Evolutionary conservation across 2,329 filamentous ascomycete genomes (phyloP), one percentile per base, ranked within the genome.

Genomic region (Ascochyta koolunga): DNA sequence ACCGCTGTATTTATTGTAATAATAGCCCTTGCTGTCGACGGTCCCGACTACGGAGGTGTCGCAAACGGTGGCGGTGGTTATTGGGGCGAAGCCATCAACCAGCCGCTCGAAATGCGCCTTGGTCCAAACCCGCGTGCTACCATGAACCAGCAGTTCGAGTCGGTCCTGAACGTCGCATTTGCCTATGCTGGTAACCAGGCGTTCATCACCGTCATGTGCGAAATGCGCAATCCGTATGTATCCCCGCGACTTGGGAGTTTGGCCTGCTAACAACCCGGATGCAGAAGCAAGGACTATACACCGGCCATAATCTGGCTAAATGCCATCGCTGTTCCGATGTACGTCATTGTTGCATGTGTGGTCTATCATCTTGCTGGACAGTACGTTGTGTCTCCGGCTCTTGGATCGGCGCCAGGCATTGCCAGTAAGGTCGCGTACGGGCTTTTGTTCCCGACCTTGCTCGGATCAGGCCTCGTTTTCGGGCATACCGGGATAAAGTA

Each of bases 381-480:
- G 1, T 73, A 78, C 21, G 86, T 89, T 1, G 77, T 80, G 1
- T 85, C 83, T 1, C 87, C 87, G 0, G 87, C 87, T 0, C 78
- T 90, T 2, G 82, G 85, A 4, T 87, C 86, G 0, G 82, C 86
- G 5, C 78, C 80, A 4, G 66, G 67, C 3, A 65, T 79, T 0
- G 75, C 88, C 40, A 78, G 82, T 22, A 88, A 88, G 66, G 76
- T 86, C 10, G 86, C 87, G 15, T 89, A 85, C 74, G 86, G 84
- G 15, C 76, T 89, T 46, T 86, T 86, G 0, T 79, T 86, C 5
- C 86, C 86, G 25, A 89, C 88, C 5, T 88, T 89, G 51, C 77
- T 89, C 36, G 84, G 89, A 42, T 85, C 86, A 0, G 87, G 86
- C 49, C 85, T 89, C 6, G 87, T 90, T 59, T 86, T 88, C 65